Evolutionary conservation across 441 rosid species (phyloP), one percentile per base, ranked within the genome.

Genomic region (Biscutella auriculata): DNA sequence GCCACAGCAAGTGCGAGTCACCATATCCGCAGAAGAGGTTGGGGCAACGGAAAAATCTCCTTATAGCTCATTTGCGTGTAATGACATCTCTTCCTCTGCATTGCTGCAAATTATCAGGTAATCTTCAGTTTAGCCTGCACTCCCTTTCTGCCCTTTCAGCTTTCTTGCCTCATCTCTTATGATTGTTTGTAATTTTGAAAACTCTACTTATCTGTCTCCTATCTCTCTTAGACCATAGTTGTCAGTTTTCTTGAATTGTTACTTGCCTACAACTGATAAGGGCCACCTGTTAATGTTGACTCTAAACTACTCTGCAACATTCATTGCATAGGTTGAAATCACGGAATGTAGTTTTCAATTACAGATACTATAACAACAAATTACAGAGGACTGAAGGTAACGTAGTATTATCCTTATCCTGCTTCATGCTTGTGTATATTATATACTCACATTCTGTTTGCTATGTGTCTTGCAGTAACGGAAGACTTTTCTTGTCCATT

Each of bases 401-500:
- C 36, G 29, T 62, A 48, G 37, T 52, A 26, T 10, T 19, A 33
- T 25, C 14, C 5, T 17, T 53, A 16, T 17, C 40, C 13, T 60
- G 50, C 25, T 53, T 45, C 54, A 9, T 53, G 36, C 26, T 10
- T 16, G 35, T 19, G 6, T 32, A 12, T 42, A 8, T 48, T n/a
- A 9, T 7, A 19, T 30, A 14, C 29, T n/a, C n/a, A n/a, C n/a
- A n/a, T n/a, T n/a, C n/a, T 46, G 1, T 54, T 30, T 65, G 35
- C 33, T 68, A 27, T 57, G 35, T 72, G 40, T 62, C 40, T 68
- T 81, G 85, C 94, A 90, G 99, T 87, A 63, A 94, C 99, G 30
- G 99, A 90, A 84, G 97, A 94, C 66, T 94, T 87, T 71, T 78
- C 97, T 43, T 90, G 99, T 73, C 95, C 99, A 66, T 85, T 90